Conservation (phyloP, 371 early-diverging fungal species). For the Parasitella parasitica region DNA sequence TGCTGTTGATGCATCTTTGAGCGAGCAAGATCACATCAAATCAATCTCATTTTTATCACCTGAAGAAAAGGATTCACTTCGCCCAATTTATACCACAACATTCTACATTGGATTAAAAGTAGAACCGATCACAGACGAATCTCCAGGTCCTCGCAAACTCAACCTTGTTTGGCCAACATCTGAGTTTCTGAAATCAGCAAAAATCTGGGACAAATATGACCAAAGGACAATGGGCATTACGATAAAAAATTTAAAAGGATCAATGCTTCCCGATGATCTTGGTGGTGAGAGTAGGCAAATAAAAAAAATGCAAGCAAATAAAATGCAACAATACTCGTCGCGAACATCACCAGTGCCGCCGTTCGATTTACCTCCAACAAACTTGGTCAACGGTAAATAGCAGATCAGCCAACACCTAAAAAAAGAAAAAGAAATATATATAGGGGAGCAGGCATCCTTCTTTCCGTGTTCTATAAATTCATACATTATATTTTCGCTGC, state of each 20-base stretch:
- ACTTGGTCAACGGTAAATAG: not conserved
- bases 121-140: slow-evolving; percentile 29
- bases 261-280: not conserved
- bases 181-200: slow-evolving; percentile 77
- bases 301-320: not conserved
- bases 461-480: not conserved
- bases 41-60: slow-evolving; percentile 26
- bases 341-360: not conserved
- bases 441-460: slow-evolving; percentile 1
- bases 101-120: slow-evolving; percentile 82
- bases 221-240: slow-evolving; percentile 64
- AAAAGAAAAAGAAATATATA: not conserved
- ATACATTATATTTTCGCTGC: not conserved
- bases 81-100: slow-evolving; percentile 65
- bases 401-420: not conserved
- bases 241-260: slow-evolving; percentile 25
- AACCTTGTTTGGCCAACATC: slow-evolving; percentile 76
- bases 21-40: slow-evolving; percentile 27
- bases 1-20: slow-evolving; percentile 18
- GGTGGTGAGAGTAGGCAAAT: not conserved
- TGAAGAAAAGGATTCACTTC: slow-evolving; percentile 29
- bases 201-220: slow-evolving; percentile 76
- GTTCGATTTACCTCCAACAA: not conserved
- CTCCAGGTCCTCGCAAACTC: slow-evolving; percentile 53
- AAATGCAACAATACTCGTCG: not conserved